Evolutionary conservation across 2,329 filamentous ascomycete genomes (phyloP), one percentile per base, ranked within the genome.

Genomic region (Trichoderma harzianum): DNA sequence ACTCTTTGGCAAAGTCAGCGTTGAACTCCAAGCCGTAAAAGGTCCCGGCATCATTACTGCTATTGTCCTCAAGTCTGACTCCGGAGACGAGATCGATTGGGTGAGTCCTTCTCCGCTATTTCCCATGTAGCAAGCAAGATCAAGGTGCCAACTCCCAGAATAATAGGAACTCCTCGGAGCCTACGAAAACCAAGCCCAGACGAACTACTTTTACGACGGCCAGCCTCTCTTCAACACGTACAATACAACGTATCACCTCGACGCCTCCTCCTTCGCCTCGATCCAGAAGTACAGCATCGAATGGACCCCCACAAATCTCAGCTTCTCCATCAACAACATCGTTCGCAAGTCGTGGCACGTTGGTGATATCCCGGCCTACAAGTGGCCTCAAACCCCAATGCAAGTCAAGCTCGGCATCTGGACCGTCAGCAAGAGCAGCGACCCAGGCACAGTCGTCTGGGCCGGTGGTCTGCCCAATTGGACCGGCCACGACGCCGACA

Each of bases 171-270:
- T 79, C 69, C 77, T 79, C 58, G 77, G 78, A 2, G 77, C 77
- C 7, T 77, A 72, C 62, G 73, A 77, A 66, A 83, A 84, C 24
- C 84, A 93, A 76, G 92, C 93, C 3, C 92, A 95, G 80, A 90
- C 88, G 75, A 97, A 97, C 83, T 97, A 95, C 83, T 92, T 92
- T 78, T 89, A 89, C 80, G 91, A 93, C 83, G 91, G 90, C 70
- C 72, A 78, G 78, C 88, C 87, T 55, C 83, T 89, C 73, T 86
- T 83, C 32, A 84, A 84, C 61, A 83, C 82, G 47, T 86, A 84
- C 76, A 84, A 87, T 75, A 83, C 84, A 62, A 86, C 81, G 53
- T 83, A 87, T 78, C 76, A 80, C 30, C 82, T 90, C 60, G 68
- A 76, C 58, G 80, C 79, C 67, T 81, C 83, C 66, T 74, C 78